Evolutionary conservation across 2,329 filamentous ascomycete genomes (phyloP).

Genomic region (Hortaea sp.): DNA sequence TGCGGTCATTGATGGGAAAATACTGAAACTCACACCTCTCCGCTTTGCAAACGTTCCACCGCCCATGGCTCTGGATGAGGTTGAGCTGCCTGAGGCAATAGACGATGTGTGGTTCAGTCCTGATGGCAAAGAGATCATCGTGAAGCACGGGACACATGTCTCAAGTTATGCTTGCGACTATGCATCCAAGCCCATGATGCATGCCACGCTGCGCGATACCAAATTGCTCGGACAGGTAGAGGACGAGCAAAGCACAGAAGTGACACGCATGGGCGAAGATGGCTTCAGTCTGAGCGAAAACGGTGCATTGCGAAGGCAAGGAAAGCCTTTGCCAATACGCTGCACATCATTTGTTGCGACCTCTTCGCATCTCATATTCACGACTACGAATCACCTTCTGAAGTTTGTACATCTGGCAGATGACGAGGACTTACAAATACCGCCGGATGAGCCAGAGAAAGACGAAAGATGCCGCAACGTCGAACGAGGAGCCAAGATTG

Average conservation of each 20-base stretch:
- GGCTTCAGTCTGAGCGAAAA: conserved; percentile 33
- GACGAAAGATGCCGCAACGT: conserved; percentile 89
- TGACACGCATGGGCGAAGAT: not conserved
- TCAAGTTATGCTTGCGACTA: conserved; percentile 62
- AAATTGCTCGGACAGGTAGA: not conserved
- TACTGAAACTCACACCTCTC: conserved; percentile 75
- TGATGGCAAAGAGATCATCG: conserved; percentile 55
- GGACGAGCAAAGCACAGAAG: not conserved
- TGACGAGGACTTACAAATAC: conserved; percentile 61
- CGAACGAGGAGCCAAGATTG: conserved; percentile 75
- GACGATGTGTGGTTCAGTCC: conserved; percentile 66
- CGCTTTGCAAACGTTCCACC: conserved; percentile 78
- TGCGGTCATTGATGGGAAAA: conserved; percentile 73
- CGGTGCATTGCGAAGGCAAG: conserved; percentile 48
- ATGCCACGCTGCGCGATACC: conserved; percentile 23
- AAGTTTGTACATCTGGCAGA: conserved; percentile 82
- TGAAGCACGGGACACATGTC: conserved; percentile 58
- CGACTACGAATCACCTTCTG: conserved; percentile 81
- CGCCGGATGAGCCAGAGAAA: conserved; percentile 76
- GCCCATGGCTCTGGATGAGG: conserved; percentile 77
- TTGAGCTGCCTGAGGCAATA: conserved; percentile 52
- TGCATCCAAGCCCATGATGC: conserved; percentile 40
- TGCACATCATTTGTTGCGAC: conserved; percentile 88
- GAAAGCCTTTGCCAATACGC: conserved; percentile 25
- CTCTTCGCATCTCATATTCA: conserved; percentile 74